phyloP scores from a whole-genome alignment of 2,329 filamentous ascomycete genomes.

The Neocucurbitaria cava region DNA sequence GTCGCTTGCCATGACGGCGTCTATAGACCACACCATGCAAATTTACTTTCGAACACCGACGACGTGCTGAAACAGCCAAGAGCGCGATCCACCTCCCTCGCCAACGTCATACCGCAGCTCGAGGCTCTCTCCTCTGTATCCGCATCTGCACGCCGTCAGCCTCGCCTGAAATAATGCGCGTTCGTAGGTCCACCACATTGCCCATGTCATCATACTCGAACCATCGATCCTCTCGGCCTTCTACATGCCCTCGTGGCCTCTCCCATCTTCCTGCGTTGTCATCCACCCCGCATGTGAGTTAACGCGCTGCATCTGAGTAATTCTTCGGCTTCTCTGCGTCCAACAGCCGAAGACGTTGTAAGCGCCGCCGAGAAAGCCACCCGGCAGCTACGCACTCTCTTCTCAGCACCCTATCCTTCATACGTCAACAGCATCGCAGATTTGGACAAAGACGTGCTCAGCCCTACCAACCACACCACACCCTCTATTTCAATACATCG shows the following conservation, averaged over 20 bases:
- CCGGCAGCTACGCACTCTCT: constrained; percentile 5
- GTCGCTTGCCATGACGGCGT: constrained; percentile 13
- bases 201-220: neutral
- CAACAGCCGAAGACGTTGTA: constrained; percentile 10
- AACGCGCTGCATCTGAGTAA: constrained; percentile 7
- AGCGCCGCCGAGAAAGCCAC: constrained; percentile 24
- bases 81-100: neutral
- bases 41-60: constrained; percentile 8
- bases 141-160: constrained; percentile 2
- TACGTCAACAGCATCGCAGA: neutral
- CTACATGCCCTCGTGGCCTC: neutral
- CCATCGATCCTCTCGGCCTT: neutral
- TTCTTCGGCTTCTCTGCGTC: constrained; percentile 1
- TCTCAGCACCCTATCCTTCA: constrained; percentile 15
- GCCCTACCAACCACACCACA: constrained; percentile 1
- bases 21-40: constrained; percentile 2
- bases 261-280: neutral
- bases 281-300: constrained; percentile 2
- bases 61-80: constrained; percentile 2
- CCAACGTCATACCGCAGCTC: constrained; percentile 1
- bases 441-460: neutral
- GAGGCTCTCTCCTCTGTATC: neutral
- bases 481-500: constrained; percentile 4
- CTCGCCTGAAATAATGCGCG: constrained; percentile 11
- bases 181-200: neutral